Conservation (phyloP, 371 early-diverging fungal genomes). For the Mortierella sp. region DNA sequence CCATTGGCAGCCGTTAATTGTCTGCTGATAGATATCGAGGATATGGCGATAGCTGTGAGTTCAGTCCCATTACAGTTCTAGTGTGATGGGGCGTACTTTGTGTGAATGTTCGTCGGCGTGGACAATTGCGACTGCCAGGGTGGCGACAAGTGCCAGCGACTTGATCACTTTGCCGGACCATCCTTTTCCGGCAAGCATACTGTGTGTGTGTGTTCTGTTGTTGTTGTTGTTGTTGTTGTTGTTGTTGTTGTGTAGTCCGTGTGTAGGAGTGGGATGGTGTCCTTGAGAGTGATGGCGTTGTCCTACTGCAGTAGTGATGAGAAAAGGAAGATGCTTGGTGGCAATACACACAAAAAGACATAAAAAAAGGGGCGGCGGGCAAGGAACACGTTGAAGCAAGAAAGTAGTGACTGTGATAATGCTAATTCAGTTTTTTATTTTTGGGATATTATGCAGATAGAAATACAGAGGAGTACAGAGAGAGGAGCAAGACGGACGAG, state of each 20-base stretch:
- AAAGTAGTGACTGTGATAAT: too few species aligned
- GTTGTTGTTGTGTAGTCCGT: not conserved
- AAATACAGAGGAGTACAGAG: not conserved
- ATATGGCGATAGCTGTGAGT: too few species aligned
- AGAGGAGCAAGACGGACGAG: not conserved
- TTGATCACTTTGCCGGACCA: conserved; percentile 26
- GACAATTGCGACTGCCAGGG: conserved; percentile 20
- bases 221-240: not conserved
- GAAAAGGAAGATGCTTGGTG: too few species aligned
- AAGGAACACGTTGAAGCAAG: too few species aligned
- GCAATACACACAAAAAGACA: too few species aligned
- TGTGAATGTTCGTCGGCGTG: conserved; percentile 57
- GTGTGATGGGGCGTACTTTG: conserved; percentile 20
- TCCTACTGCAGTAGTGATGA: too few species aligned
- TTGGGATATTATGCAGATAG: not conserved
- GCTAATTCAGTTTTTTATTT: too few species aligned
- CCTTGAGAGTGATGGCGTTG: too few species aligned
- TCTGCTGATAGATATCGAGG: not conserved
- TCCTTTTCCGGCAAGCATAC: conserved; percentile 23
- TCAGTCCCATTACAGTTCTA: not conserved
- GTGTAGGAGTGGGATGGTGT: not conserved
- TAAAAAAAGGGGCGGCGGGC: too few species aligned
- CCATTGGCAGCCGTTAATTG: not conserved
- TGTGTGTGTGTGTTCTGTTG: not conserved
- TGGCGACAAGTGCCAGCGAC: conserved; percentile 20